Evolutionary conservation across 2,329 filamentous ascomycete genomes (phyloP).

Genomic region (Plenodomus tracheiphilus): DNA sequence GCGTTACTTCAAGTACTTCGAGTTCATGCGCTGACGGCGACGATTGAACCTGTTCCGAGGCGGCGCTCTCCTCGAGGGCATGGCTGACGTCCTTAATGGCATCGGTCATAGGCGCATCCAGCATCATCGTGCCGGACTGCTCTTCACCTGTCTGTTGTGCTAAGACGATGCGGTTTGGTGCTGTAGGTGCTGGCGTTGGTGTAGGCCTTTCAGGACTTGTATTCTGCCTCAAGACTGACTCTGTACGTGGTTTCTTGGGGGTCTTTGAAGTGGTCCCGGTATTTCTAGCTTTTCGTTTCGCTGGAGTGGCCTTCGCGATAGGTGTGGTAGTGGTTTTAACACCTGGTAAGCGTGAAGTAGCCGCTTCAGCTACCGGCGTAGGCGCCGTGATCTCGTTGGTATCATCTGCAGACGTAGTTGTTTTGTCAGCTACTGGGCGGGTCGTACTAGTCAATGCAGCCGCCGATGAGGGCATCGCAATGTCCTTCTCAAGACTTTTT

Average conservation of each 20-base stretch:
- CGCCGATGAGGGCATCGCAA: neutral
- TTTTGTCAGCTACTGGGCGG: neutral
- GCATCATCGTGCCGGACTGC: neutral
- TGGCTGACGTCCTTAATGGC: neutral
- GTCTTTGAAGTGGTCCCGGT: neutral
- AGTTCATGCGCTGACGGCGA: neutral
- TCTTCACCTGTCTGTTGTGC: neutral
- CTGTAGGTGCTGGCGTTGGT: neutral
- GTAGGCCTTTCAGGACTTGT: neutral
- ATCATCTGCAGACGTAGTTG: neutral
- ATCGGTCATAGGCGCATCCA: neutral
- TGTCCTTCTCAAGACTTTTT: neutral
- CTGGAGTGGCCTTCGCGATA: neutral
- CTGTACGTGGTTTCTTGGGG: constrained; percentile 9
- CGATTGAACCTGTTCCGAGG: neutral
- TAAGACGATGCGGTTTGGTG: neutral
- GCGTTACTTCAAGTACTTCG: neutral
- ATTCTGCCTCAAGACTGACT: neutral
- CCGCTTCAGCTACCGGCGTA: neutral
- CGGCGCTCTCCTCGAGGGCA: no score
- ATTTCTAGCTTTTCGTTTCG: constrained; percentile 9
- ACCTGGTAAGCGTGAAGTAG: neutral
- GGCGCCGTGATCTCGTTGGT: neutral
- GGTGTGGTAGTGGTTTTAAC: neutral
- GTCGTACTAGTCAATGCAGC: neutral